Evolutionary conservation across 768 basidiomycete species (phyloP).

Genomic region (Suillus weaverae): DNA sequence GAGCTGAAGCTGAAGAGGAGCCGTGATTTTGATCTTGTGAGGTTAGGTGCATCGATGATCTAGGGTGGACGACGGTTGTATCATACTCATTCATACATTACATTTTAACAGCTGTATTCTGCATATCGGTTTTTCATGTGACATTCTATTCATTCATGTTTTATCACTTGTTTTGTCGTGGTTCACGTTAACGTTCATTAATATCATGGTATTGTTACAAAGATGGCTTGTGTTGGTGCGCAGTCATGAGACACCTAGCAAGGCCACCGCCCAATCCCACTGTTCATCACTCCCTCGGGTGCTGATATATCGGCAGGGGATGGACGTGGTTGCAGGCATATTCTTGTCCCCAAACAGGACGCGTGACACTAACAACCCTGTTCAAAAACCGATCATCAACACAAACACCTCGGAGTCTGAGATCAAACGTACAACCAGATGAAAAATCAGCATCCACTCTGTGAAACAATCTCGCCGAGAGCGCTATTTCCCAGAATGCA

Average conservation of each 20-base stretch:
- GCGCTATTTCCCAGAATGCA: neutral
- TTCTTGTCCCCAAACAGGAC: conserved; percentile 18
- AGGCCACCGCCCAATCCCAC: conserved; percentile 31
- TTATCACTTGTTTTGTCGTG: neutral
- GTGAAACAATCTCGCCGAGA: conserved; percentile 2
- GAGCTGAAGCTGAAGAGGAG: conserved; percentile 60
- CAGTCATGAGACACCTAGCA: conserved; percentile 25
- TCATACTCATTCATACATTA: neutral
- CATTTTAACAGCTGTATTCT: neutral
- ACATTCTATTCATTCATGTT: neutral
- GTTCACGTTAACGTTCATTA: neutral
- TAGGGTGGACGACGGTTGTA: neutral
- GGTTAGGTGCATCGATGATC: neutral
- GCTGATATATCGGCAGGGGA: conserved; percentile 21
- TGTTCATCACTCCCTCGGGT: conserved; percentile 19
- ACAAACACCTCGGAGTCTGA: neutral
- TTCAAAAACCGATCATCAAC: neutral
- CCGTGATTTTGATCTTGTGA: conserved; percentile 32
- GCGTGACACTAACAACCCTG: neutral
- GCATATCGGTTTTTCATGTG: conserved; percentile 4
- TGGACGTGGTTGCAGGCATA: conserved; percentile 29
- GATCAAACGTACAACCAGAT: neutral
- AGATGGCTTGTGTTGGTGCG: neutral
- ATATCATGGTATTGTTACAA: neutral
- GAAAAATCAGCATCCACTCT: neutral